Base-by-base conservation (phyloP, 768 basidiomycete genomes). In the Clathrus columnatus region DNA sequence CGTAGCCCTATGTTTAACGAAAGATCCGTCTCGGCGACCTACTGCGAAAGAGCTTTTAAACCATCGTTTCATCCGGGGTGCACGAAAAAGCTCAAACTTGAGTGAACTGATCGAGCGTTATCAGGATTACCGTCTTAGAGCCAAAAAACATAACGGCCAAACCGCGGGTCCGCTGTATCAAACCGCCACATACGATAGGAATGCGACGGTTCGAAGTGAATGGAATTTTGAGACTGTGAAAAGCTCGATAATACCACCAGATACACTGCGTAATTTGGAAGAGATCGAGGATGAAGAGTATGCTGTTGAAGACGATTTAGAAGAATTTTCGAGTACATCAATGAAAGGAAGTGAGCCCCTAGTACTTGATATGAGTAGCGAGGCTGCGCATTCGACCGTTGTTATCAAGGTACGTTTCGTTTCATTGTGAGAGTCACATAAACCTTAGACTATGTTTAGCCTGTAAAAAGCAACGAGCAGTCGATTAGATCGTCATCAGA, bases 171-270 rank as follows among this genome's bases (percentile, higher is more conserved):
- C 24, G 45, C 4, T 21, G n/a, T 7, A 59, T 56, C 29, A 60
- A 64, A 52, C 62, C 58, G 62, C 21, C 62, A 82, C 77, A 46
- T 90, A 87, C 88, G 87, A 89, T 61, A 69, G 67, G 48, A 82
- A 79, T 58, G 81, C 78, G 45, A 91, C 92, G 1, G 77, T 95
- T 70, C 80, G 82, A 64, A 93, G 88, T 64, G 92, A 92, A 59
- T 98, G 95, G 96, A 91, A 88, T 67, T 98, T 98, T 66, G 93
- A 93, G 62, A 94, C 91, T 1, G 73, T 92, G 61, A 56, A 64
- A 27, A 83, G 76, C 57, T 77, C 85, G 4, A 73, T 79, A 7
- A 76, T 82, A 26, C 81, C 84, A 3, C 56, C 90, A 81, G 87
- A 87, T 42, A 84, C 87, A 2, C 82, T 85, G 65, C 80, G 83